Conservation (phyloP, 1,139 yeast species). For the Suhomyces atakaporum region DNA sequence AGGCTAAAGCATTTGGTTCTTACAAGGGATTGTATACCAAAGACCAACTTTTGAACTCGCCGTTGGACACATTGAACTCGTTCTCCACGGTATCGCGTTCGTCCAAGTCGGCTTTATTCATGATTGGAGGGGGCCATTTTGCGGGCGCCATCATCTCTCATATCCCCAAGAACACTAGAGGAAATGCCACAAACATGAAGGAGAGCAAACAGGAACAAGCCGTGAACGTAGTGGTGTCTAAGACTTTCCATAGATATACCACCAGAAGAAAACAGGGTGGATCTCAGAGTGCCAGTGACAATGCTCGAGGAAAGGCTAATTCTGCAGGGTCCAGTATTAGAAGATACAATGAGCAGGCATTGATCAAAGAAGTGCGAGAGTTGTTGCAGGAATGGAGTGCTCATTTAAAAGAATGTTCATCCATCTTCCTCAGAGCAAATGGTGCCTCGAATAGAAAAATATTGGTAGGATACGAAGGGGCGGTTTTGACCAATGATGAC, state of each 20-base stretch:
- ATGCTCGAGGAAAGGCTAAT: slow-evolving; percentile 90
- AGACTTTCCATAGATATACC: slow-evolving; percentile 92
- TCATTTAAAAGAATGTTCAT: slow-evolving; percentile 58
- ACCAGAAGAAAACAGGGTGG: slow-evolving; percentile 98
- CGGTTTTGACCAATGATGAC: slow-evolving; percentile 52
- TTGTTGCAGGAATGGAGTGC: slow-evolving; percentile 65
- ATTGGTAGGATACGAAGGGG: slow-evolving; percentile 66
- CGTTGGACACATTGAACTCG: slow-evolving; percentile 41
- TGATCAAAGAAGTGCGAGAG: slow-evolving; percentile 73
- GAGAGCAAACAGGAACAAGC: slow-evolving; percentile 54
- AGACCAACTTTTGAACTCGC: slow-evolving; percentile 32
- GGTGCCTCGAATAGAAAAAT: slow-evolving; percentile 69
- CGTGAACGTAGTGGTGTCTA: slow-evolving; percentile 69
- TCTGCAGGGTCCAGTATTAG: slow-evolving; percentile 94
- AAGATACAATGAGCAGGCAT: slow-evolving; percentile 84
- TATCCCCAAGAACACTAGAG: slow-evolving; percentile 54
- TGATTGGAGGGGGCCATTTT: slow-evolving; percentile 98
- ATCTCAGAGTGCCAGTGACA: slow-evolving; percentile 89
- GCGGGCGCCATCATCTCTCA: slow-evolving; percentile 93
- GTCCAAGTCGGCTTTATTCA: slow-evolving; percentile 69
- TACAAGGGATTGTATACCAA: slow-evolving; percentile 66
- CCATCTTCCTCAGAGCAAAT: slow-evolving; percentile 81
- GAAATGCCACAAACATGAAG: slow-evolving; percentile 49
- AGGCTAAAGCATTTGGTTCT: slow-evolving; percentile 58
- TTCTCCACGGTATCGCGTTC: slow-evolving; percentile 26